Evolutionary conservation across 1,139 yeast species (phyloP), one percentile per base, ranked within the genome.

Genomic region (Candida sojae): DNA sequence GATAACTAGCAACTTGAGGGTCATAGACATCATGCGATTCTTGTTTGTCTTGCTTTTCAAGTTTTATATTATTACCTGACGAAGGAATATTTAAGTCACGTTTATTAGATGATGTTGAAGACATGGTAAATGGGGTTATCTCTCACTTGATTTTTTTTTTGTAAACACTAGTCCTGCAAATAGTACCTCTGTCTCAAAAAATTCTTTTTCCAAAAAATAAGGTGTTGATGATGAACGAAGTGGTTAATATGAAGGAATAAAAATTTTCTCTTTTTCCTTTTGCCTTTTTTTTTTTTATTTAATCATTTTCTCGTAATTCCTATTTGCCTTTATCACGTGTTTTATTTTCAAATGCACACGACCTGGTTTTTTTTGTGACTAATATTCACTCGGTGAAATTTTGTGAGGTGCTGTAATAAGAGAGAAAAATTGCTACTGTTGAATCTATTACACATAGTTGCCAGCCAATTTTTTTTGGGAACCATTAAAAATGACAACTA

Each of bases 1-100:
- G 33, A 39, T 48, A 50, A 31, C 39, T 46, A 7, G 51, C 45
- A 6, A 50, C 49, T 36, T 50, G 53, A 8, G 53, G 53, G 32
- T 50, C 53, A 32, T 48, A 50, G 6, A 50, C 48, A 29, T 48
- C 51, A 21, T 45, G 36, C n/a, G 44, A 4, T n/a, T 28, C 28
- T 32, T 25, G 38, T 34, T 41, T 33, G 8, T 5, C 26, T 41
- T 41, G 44, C 26, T 41, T 32, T 9, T 39, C 35, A 30, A 28
- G 26, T 26, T 33, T 33, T 8, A 26, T 31, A 30, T 10, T 35
- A 10, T 2, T 38, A 5, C 21, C 9, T 8, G 41, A 38, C 13
- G 44, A 25, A 8, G 44, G 38, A 25, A 41, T 25, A 26, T 26
- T 26, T n/a, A 41, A 41, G 17, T 34, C 37, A 8, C 43, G 35